Conservation (phyloP, 2,329 filamentous ascomycete genomes). For the Tolypocladium inflatum region DNA sequence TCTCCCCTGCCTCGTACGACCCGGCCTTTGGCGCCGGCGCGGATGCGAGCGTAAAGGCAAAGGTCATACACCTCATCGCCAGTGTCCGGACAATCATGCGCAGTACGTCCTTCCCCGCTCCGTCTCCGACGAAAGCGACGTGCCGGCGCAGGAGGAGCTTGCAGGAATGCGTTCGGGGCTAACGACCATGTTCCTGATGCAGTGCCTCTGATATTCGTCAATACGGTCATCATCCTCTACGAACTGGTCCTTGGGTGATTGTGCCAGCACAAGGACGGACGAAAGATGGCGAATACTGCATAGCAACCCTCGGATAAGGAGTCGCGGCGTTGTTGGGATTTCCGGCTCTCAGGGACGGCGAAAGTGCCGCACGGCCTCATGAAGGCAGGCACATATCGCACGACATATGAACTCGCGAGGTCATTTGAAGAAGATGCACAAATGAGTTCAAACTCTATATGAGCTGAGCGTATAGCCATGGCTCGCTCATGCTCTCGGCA, state of each 20-base stretch:
- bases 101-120: constrained; percentile 42
- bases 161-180: background rate
- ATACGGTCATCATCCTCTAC: constrained; percentile 75
- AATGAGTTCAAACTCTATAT: background rate
- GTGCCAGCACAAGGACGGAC: background rate
- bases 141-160: background rate
- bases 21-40: constrained; percentile 67
- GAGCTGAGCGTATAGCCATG: background rate
- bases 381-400: background rate
- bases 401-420: background rate
- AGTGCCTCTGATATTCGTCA: constrained; percentile 82
- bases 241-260: constrained; percentile 64
- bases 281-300: background rate
- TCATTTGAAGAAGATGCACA: background rate
- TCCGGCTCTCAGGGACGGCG: background rate
- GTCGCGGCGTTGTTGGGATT: background rate
- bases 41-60: constrained; percentile 73
- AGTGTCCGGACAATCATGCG: constrained; percentile 88
- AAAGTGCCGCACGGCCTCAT: background rate
- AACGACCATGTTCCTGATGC: background rate
- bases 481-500: background rate
- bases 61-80: constrained; percentile 81
- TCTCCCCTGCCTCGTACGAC: constrained; percentile 61
- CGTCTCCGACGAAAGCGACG: background rate
- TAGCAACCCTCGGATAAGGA: background rate